Evolutionary conservation across 352 stramenopile species (phyloP).

Genomic region (Phytophthora pini): DNA sequence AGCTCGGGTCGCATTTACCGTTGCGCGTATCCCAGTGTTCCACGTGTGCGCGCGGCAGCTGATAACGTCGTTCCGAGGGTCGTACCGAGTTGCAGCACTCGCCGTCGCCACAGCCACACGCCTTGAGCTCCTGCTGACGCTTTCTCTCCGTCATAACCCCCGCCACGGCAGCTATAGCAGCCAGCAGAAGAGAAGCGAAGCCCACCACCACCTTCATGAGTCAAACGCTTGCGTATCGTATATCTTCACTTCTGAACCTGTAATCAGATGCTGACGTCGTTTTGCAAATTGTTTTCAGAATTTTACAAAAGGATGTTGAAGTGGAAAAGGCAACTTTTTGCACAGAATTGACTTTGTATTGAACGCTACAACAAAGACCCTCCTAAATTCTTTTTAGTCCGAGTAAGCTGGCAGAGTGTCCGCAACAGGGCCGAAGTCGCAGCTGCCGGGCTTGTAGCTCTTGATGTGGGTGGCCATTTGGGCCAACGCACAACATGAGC

Average conservation of each 20-base stretch:
- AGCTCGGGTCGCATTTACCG: conserved; percentile 62
- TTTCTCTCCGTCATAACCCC: conserved; percentile 41
- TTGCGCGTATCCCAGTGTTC: conserved; percentile 71
- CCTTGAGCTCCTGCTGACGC: conserved; percentile 34
- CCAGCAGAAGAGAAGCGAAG: conserved; percentile 34
- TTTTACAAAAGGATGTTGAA: conserved; percentile 8
- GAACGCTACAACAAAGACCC: too few species aligned
- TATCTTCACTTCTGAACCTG: conserved; percentile 16
- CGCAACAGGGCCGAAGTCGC: conserved; percentile 10
- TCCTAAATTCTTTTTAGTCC: too few species aligned
- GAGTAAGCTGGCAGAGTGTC: too few species aligned
- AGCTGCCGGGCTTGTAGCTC: conserved; percentile 39
- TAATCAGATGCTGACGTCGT: conserved; percentile 26
- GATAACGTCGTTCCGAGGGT: conserved; percentile 66
- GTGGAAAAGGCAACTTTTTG: neutral
- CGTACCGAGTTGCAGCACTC: conserved; percentile 81
- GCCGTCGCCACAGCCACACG: conserved; percentile 68
- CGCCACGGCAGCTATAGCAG: conserved; percentile 23
- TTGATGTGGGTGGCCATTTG: conserved; percentile 51
- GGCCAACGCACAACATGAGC: conserved; percentile 34
- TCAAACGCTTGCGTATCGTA: conserved; percentile 2
- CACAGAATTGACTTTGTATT: too few species aligned
- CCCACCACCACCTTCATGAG: conserved; percentile 40
- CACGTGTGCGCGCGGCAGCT: conserved; percentile 75
- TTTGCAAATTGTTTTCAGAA: conserved; percentile 13